Base-by-base conservation (phyloP, 495 filamentous ascomycete species). In the Extremus antarcticus region DNA sequence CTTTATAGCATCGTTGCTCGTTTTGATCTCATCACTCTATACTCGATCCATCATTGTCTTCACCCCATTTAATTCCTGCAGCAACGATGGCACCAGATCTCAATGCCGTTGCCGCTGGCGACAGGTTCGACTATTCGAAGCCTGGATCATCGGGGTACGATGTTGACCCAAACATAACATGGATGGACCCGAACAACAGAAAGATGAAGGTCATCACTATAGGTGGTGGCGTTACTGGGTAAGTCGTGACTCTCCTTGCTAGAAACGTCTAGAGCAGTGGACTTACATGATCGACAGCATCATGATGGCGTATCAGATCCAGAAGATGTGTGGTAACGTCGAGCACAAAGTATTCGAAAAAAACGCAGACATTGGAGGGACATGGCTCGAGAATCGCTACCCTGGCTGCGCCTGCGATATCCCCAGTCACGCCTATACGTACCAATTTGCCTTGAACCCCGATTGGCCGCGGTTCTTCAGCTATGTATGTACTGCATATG, bases 311-410 rank as follows among this genome's bases (percentile, higher is more conserved):
- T 70, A 70, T 45, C 59, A 63, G 29, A 63, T 70, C 25, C 68
- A 70, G 59, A 70, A 70, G 50, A 43, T 63, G 9, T 63, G 58
- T 19, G 15, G 52, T 20, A 71, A 68, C 50, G 59, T 71, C 20
- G 67, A 70, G 40, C 65, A 66, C 56, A 64, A 65, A 17, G 67
- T 69, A 3, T 69, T 70, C 53, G 68, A 71, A 61, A 69, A 66
- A 54, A 70, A 70, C 47, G 51, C 23, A 2, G 66, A 68, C 40
- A 56, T 71, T 48, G 66, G 65, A 40, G 66, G 68, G 2, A 67
- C 63, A 39, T 67, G 61, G 64, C 45, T 67, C 11, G 62, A 66
- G 54, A 60, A 64, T 32, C 21, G 24, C 66, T 65, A 66, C 47
- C 68, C 68, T 1, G 66, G 61, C 0, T 54, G 43, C 23, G 65